Evolutionary conservation across 441 rosid species (phyloP).

Genomic region (Dalechampia spathulata): DNA sequence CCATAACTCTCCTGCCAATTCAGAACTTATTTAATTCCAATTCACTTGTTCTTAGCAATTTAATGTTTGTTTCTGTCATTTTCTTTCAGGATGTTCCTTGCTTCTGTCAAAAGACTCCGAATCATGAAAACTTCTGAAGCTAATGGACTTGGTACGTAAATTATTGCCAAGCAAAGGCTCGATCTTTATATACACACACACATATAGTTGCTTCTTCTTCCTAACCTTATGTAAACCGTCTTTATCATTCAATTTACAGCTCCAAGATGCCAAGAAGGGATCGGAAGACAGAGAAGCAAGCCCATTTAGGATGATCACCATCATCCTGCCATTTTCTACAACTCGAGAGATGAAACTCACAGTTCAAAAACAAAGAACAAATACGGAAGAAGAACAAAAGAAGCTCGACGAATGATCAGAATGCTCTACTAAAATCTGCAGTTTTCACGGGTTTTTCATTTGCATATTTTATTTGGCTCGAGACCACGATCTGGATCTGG

Average conservation of each 20-base stretch:
- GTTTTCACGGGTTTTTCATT: slow-evolving; percentile 12
- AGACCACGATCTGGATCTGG: slow-evolving; percentile 24
- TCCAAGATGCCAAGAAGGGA: slow-evolving; percentile 51
- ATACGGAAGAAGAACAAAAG: slow-evolving; percentile 20
- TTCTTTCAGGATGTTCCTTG: slow-evolving; percentile 61
- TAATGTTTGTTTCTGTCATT: neutral
- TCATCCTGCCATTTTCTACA: slow-evolving; percentile 12
- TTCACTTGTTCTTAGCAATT: too few species aligned
- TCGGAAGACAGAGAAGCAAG: slow-evolving; percentile 47
- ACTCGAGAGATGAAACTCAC: slow-evolving; percentile 20
- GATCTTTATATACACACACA: too few species aligned
- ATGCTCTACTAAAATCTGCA: slow-evolving; percentile 19
- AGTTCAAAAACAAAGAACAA: slow-evolving; percentile 24
- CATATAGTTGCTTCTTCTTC: neutral
- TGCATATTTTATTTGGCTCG: neutral
- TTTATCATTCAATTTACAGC: slow-evolving; percentile 32
- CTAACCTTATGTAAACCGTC: slow-evolving; percentile 6
- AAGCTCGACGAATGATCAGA: slow-evolving; percentile 15
- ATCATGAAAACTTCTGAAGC: slow-evolving; percentile 82
- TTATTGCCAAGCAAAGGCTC: neutral
- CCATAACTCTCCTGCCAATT: too few species aligned
- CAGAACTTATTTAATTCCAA: too few species aligned
- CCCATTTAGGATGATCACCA: slow-evolving; percentile 29
- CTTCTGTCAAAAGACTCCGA: slow-evolving; percentile 73
- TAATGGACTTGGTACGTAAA: slow-evolving; percentile 54